Evolutionary conservation across 345 rosid genomes (phyloP).

Genomic region (Physaria fendleri): DNA sequence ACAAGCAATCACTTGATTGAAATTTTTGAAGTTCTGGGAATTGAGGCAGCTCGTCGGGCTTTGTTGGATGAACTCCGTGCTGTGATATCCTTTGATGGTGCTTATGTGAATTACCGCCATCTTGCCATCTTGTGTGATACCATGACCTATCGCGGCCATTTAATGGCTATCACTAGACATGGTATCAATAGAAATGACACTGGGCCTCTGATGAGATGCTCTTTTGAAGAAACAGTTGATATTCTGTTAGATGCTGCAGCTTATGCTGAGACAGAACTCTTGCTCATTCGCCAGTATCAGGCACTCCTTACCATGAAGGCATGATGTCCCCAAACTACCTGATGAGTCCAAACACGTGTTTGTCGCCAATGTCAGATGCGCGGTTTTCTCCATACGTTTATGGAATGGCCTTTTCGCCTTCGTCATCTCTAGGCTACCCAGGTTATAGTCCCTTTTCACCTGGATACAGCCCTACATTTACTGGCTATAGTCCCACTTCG

Average conservation of each 20-base stretch:
- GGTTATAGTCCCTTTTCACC: conserved; percentile 80
- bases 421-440: conserved; percentile 81
- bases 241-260: conserved; percentile 97
- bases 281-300: conserved; percentile 73
- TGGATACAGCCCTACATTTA: conserved; percentile 76
- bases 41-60: conserved; percentile 94
- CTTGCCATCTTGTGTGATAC: conserved; percentile 96
- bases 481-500: conserved; percentile 81
- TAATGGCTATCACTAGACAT: conserved; percentile 98
- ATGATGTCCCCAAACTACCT: conserved; percentile 94
- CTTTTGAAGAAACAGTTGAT: conserved; percentile 97
- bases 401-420: conserved; percentile 81
- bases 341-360: conserved; percentile 68
- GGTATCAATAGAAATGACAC: conserved; percentile 96
- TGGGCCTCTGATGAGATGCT: conserved; percentile 97
- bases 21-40: conserved; percentile 93
- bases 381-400: conserved; percentile 94
- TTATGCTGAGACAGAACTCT: conserved; percentile 92
- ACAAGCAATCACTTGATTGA: conserved; percentile 96
- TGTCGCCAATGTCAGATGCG: conserved; percentile 77
- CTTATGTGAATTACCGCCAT: conserved; percentile 94
- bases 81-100: conserved; percentile 96
- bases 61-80: conserved; percentile 89
- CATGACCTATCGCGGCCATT: conserved; percentile 97
- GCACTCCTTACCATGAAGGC: conserved; percentile 95